phyloP scores from a whole-genome alignment of 139 green algal species.

The Chlamydomonas incerta region DNA sequence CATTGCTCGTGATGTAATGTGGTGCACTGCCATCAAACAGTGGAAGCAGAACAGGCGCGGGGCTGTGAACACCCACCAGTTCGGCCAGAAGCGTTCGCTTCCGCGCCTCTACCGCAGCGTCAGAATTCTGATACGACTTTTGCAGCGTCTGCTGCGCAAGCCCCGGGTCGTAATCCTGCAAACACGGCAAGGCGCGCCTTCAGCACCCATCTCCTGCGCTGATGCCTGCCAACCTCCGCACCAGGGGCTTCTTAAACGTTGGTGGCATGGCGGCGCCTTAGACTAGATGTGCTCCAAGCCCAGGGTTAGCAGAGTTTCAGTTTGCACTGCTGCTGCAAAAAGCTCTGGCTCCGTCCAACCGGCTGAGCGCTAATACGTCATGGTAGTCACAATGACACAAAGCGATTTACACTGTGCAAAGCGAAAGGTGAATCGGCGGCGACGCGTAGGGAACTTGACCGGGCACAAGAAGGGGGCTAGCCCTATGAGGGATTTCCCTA shows the following conservation, averaged over 20 bases:
- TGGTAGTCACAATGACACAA: no score
- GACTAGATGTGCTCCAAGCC: neutral
- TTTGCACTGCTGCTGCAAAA: no score
- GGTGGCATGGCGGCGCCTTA: slow-evolving; percentile 9
- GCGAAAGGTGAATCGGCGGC: no score
- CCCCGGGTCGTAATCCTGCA: slow-evolving; percentile 47
- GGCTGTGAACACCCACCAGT: slow-evolving; percentile 7
- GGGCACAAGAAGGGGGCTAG: no score
- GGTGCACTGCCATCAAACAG: no score
- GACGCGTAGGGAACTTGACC: no score
- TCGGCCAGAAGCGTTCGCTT: slow-evolving; percentile 32
- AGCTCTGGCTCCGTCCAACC: no score
- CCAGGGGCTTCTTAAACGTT: slow-evolving; percentile 47
- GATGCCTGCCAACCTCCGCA: neutral
- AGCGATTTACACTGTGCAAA: no score
- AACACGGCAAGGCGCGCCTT: neutral
- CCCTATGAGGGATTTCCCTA: no score
- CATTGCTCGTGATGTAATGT: no score
- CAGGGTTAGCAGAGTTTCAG: no score
- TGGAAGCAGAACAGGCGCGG: neutral
- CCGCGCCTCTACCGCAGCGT: slow-evolving; percentile 7
- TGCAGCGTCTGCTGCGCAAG: slow-evolving; percentile 46
- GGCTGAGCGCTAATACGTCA: no score
- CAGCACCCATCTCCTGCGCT: neutral
- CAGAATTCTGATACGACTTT: neutral